Conservation (phyloP, 1,139 yeast genomes). For the Candida albicans region DNA sequence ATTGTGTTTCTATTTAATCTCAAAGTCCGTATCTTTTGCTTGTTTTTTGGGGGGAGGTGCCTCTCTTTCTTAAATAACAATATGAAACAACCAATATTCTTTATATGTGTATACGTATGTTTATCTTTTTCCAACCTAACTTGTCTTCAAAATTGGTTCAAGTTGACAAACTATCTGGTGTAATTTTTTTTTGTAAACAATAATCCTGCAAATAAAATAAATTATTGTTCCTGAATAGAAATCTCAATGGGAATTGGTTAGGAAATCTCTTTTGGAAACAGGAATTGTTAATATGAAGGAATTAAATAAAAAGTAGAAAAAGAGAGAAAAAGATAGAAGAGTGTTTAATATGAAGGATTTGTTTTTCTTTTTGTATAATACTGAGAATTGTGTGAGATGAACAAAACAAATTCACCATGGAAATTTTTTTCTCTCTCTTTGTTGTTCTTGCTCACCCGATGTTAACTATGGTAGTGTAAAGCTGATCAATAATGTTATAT, state of each 20-base stretch:
- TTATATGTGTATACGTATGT: too few relatives aligned
- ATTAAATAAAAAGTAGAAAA: not conserved
- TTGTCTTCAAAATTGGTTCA: too few relatives aligned
- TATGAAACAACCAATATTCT: too few relatives aligned
- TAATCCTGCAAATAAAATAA: conserved; percentile 3
- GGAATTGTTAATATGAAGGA: conserved; percentile 5
- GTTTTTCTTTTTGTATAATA: not conserved
- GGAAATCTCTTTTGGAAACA: not conserved
- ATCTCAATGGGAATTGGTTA: not conserved
- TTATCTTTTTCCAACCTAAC: too few relatives aligned
- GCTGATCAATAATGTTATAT: not conserved
- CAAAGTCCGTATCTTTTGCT: too few relatives aligned
- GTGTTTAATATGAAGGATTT: not conserved
- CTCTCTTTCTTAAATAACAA: not conserved
- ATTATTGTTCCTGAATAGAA: conserved; percentile 1
- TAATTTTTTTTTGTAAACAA: conserved; percentile 3
- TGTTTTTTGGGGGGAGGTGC: not conserved
- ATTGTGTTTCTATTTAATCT: too few relatives aligned
- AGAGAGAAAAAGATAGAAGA: not conserved
- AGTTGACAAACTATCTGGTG: not conserved
- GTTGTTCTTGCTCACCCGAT: not conserved
- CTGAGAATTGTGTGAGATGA: too few relatives aligned
- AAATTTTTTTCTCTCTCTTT: not conserved
- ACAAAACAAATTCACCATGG: too few relatives aligned
- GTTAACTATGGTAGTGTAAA: not conserved